These are phyloP conservation scores for Leishmania arabica DNA, from an alignment of 208 protist genomes.

Conservation along the genomic window DNA sequence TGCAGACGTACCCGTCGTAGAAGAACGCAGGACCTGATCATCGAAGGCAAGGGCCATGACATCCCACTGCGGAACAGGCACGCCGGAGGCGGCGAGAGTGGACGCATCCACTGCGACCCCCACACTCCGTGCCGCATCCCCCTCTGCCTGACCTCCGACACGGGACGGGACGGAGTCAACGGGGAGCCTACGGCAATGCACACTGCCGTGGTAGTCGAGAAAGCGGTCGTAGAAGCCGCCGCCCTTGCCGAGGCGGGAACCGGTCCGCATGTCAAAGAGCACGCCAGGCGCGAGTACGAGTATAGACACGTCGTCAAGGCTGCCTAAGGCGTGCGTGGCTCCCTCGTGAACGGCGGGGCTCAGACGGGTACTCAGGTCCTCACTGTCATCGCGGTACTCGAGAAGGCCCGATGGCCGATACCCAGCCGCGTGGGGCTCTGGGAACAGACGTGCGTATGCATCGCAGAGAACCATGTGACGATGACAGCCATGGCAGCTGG, in stretches of 20 bases:
- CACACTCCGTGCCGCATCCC: neutral
- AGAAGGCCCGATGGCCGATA: slow-evolving; percentile 25
- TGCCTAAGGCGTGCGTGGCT: neutral
- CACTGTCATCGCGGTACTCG: slow-evolving; percentile 11
- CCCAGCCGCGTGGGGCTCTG: slow-evolving; percentile 10
- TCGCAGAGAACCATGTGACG: slow-evolving; percentile 30
- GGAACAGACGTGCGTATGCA: slow-evolving; percentile 26
- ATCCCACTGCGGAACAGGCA: slow-evolving; percentile 9
- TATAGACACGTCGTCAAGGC: slow-evolving; percentile 21
- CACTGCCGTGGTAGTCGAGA: slow-evolving; percentile 36
- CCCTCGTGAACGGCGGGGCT: neutral
- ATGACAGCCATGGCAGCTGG: neutral
- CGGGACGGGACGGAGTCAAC: neutral
- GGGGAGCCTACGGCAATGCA: neutral
- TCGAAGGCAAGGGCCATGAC: slow-evolving; percentile 31
- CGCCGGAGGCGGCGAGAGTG: neutral
- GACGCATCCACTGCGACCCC: neutral
- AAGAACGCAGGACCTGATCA: slow-evolving; percentile 14
- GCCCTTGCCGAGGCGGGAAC: slow-evolving; percentile 75
- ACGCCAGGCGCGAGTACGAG: slow-evolving; percentile 80
- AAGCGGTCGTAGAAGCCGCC: slow-evolving; percentile 91
- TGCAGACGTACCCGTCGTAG: neutral
- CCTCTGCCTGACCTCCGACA: neutral
- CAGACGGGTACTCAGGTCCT: no score
- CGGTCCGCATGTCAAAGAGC: slow-evolving; percentile 52